Evolutionary conservation across 2,329 filamentous ascomycete genomes (phyloP).

Genomic region (Colletotrichum chrysophilum): DNA sequence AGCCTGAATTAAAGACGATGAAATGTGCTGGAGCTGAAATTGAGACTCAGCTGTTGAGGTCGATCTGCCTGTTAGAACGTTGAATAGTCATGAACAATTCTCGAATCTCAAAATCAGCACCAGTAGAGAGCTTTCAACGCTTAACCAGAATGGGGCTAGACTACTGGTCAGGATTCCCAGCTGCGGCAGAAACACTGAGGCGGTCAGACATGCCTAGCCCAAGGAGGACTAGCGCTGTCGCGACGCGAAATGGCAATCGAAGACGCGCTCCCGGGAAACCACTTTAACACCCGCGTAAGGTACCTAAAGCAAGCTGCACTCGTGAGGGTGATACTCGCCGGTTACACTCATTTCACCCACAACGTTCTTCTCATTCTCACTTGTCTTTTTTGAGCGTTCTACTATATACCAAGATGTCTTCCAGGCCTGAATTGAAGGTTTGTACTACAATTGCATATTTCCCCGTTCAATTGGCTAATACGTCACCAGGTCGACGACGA

Average conservation of each 20-base stretch:
- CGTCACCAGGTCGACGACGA: conserved; percentile 84
- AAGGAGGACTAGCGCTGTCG: conserved; percentile 8
- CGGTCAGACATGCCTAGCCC: not conserved
- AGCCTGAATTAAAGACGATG: not conserved
- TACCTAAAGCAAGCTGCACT: not conserved
- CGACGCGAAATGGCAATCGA: conserved; percentile 17
- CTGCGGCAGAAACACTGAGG: not conserved
- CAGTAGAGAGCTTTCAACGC: not conserved
- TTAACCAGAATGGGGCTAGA: not conserved
- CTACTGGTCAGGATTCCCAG: not conserved
- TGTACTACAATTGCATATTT: conserved; percentile 4
- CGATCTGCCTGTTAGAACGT: not conserved
- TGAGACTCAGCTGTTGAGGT: not conserved
- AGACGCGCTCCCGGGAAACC: conserved; percentile 16
- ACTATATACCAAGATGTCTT: conserved; percentile 61
- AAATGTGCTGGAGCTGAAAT: not conserved
- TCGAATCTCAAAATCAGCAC: not conserved
- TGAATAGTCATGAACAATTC: not conserved
- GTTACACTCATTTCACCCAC: not conserved
- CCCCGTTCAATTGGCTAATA: not conserved
- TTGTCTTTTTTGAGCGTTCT: not conserved
- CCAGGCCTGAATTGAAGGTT: conserved; percentile 75
- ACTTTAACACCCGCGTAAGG: not conserved
- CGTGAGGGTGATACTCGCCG: not conserved
- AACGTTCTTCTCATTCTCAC: not conserved